Evolutionary conservation across 2,329 filamentous ascomycete species (phyloP), one percentile per base, ranked within the genome.

Genomic region (Phyllosticta capitalensis): DNA sequence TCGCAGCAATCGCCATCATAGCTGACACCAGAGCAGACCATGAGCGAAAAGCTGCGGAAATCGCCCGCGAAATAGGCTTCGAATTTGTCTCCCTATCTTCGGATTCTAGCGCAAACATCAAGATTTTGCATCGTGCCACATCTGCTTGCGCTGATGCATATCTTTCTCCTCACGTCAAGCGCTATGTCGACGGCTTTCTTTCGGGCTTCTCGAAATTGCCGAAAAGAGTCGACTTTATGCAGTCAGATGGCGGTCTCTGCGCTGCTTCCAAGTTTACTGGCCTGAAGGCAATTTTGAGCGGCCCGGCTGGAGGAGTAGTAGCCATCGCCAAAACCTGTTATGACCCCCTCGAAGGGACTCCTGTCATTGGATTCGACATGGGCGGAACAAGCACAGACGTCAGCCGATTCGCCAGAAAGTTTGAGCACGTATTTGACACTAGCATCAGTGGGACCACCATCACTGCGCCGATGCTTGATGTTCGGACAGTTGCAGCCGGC

Each of bases 401-500:
- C 10, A 68, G 65, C 9, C 64, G 69, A n/a, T 73, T 67, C 57
- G 70, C 64, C 26, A 70, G 68, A 26, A 64, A 61, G 4, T 67
- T 65, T 26, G 69, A 73, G 57, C 67, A 70, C 28, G 62, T 68
- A 0, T 67, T 67, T 20, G 70, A 72, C 56, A 69, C 68, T 0
- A 70, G 64, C 17, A 72, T 67, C 14, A 68, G 69, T 6, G 70
- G 68, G 30, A 62, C 67, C 2, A 67, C 63, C 1, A 67, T 72
- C 9, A 65, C 68, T 12, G 64, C 64, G 0, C 68, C 70, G 1
- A 68, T 70, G 61, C 65, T 73, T 3, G 66, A 71, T 22, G 69
- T 72, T 9, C 62, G 66, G 5, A 72, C 69, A 10, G 68, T 71
- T 1, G 77, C 77, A 7, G 77, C 77, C 19, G 77, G 48, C 2